Base-by-base conservation (phyloP, 345 rosid species). In the Camelina neglecta region DNA sequence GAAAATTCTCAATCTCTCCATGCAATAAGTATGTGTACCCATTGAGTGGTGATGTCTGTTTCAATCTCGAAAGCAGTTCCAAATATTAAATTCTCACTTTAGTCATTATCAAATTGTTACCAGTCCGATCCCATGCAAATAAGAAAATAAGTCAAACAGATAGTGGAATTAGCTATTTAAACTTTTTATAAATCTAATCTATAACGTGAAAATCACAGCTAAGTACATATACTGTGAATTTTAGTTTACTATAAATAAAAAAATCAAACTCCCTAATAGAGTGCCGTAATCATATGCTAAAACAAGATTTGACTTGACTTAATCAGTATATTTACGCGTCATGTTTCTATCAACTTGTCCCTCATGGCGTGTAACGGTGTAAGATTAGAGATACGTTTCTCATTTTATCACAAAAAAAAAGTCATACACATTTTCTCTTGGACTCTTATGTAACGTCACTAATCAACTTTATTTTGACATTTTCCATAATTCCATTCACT, bases 281-380 rank as follows among this genome's bases (percentile, higher is more conserved):
- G 44, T 45, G 66, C 51, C 72, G 66, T 66, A 74, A 66, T 58
- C 42, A 16, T 35, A 58, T 38, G 60, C 54, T 10, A 58, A n/a
- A 56, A 23, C 49, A 59, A 1, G 4, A 16, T 47, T 57, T 57
- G 59, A 74, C 11, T 33, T 36, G n/a, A 58, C 51, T 23, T 48
- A 48, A 59, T 42, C 11, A 29, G 31, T 54, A 64, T 73, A 36
- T 29, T 42, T 33, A 51, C 4, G 4, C 53, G 69, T 9, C 58
- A 71, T 47, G 41, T 68, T 26, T 68, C 41, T 26, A 41, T 58
- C 64, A n/a, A 38, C 49, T 26, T 58, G 8, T 2, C 41, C 41
- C 11, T 8, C 42, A 29, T 29, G 31, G 31, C 31, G 29, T 26
- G 29, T 26, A 26, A 26, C 29, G 41, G 41, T 50, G 33, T 29